Conservation (phyloP, 2,329 filamentous ascomycete genomes). For the Claviceps lovelessii region DNA sequence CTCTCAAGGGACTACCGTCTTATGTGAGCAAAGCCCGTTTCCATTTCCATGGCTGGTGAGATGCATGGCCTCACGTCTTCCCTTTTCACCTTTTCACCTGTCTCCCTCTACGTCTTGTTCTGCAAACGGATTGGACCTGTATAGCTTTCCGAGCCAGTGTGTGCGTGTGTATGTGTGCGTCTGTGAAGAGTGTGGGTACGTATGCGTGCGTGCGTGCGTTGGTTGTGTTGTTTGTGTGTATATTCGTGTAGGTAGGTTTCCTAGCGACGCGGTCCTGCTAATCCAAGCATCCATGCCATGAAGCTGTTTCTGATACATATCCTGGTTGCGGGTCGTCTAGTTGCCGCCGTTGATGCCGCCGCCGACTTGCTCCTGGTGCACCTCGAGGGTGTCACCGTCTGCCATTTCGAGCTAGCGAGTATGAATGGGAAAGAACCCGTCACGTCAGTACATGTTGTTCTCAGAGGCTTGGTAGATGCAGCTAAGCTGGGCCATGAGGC, state of each 20-base stretch:
- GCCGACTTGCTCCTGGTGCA: slow-evolving; percentile 96
- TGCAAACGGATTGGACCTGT: not conserved
- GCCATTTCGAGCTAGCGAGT: slow-evolving; percentile 72
- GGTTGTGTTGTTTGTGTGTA: not conserved
- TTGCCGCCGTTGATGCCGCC: slow-evolving; percentile 44
- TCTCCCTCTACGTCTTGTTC: not conserved
- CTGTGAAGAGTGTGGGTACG: not conserved
- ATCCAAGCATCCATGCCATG: slow-evolving; percentile 2
- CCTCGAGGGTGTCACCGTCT: slow-evolving; percentile 90
- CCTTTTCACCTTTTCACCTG: not conserved
- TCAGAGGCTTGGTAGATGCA: not conserved
- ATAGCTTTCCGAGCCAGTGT: not conserved
- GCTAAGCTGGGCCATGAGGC: too few species aligned
- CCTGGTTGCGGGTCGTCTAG: not conserved
- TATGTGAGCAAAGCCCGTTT: not conserved
- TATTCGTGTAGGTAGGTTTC: not conserved
- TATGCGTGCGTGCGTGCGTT: not conserved
- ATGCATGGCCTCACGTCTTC: not conserved
- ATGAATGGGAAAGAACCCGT: not conserved
- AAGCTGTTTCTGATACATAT: not conserved
- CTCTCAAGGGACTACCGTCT: not conserved
- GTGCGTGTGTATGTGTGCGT: not conserved
- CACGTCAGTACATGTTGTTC: not conserved
- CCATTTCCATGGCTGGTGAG: not conserved
- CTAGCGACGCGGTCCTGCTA: slow-evolving; percentile 4